Evolutionary conservation across 257 asterid species (phyloP), one percentile per base, ranked within the genome.

Genomic region (Petunia secreta): DNA sequence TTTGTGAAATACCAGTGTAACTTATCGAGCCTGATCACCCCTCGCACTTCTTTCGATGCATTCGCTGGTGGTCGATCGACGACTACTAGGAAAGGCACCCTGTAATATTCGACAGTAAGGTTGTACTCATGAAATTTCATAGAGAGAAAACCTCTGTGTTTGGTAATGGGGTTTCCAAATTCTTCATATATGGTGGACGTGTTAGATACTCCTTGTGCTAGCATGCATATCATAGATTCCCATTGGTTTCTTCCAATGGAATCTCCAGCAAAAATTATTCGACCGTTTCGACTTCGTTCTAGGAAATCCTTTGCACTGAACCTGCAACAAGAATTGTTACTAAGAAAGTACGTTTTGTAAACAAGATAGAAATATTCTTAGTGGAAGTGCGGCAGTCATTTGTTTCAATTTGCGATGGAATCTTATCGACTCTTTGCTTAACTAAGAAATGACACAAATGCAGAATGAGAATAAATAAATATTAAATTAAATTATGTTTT

Each of bases 201-300:
- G 77, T 95, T 91, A 0, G 92, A 78, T 53, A 87, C 94, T 13
- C 97, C 98, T 85, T 85, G 92, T 5, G 93, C 82, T 16, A 94
- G 86, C 98, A 94, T 89, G 92, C 99, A 96, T 67, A 92, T 63
- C 69, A 96, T 81, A 39, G 99, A 96, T 6, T 96, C 99, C 99
- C 98, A 96, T 80, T 96, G 99, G 92, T 96, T 96, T 83, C 99
- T 83, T 41, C 90, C 95, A 3, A 94, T 96, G 63, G 99, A 96
- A 83, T 96, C 99, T 1, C 99, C 99, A 1, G 95, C 97, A 15
- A 94, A 94, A 59, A 96, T 94, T 53, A 96, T 83, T 38, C 98
- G 86, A 0, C 92, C 85, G 60, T 90, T 86, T 7, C 85, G 83
- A 68, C 83, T 78, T 1, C 95, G 92, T 11, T 83, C 78, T 0